Evolutionary conservation across 2,329 filamentous ascomycete genomes (phyloP), one percentile per base, ranked within the genome.

Genomic region (Hypoxylon sp.): DNA sequence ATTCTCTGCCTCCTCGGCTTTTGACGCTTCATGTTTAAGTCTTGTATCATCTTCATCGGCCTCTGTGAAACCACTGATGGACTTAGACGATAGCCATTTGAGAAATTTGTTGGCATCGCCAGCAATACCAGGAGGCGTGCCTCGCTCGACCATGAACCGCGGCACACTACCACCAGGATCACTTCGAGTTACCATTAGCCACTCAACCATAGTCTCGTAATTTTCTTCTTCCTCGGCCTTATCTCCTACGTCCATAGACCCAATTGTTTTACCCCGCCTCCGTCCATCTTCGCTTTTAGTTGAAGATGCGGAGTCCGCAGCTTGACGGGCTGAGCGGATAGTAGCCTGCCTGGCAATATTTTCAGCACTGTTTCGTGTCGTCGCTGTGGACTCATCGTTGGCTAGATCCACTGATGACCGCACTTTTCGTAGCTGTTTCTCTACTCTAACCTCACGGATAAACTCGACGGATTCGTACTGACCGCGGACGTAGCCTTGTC

Each of bases 391-490:
- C 12, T 75, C 76, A 8, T 78, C 76, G 21, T 74, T 75, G 39
- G 71, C 70, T 2, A 84, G 69, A 64, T 86, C 81, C 3, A 80
- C 76, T 0, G 83, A 82, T 16, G 84, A 86, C 25, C 77, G 75
- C 5, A 79, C 79, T 67, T 79, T 80, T 30, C 79, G 80, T 8
- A 80, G 67, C 2, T 80, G 76, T 68, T 82, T 76, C 45, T 83
- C 81, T 8, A 89, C 76, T 0, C 90, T 90, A 12, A 97, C 86
- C 78, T 98, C 94, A 52, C 94, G 85, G 61, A 97, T 94, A 70
- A 97, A 85, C 78, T 98, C 95, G 14, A 97, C 91, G 1, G 92
- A 96, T 81, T 97, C 94, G 73, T 97, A 98, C 68, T 90, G 85
- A 2, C 94, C 95, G 41, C 93, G 86, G 51, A 97, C 92, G 76